phyloP scores from a whole-genome alignment of 2,329 filamentous ascomycete genomes.

The Trichoderma sp. region DNA sequence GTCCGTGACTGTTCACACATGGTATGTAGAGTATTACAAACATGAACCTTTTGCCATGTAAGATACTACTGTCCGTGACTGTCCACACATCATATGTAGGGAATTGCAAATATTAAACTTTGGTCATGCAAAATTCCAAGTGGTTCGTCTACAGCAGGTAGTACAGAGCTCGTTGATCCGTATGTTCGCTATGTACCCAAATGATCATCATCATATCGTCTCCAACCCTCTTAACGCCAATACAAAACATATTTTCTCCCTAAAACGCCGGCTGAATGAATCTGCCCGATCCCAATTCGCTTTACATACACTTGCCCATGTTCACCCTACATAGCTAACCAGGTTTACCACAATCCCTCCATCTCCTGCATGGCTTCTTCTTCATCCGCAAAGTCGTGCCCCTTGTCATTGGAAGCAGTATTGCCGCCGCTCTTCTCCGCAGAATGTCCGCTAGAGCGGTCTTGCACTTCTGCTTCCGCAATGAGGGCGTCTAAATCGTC shows the following conservation, averaged over 20 bases:
- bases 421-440: background rate
- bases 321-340: background rate
- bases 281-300: background rate
- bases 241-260: background rate
- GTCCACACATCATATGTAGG: too few relatives aligned
- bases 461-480: constrained; percentile 46
- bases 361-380: constrained; percentile 69
- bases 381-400: constrained; percentile 58
- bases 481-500: constrained; percentile 53
- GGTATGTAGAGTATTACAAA: too few relatives aligned
- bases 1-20: background rate
- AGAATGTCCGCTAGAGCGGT: constrained; percentile 18
- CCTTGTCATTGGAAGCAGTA: constrained; percentile 14
- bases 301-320: background rate
- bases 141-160: background rate
- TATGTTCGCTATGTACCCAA: background rate
- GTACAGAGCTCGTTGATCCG: background rate
- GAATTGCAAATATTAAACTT: background rate
- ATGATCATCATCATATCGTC: background rate
- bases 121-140: background rate
- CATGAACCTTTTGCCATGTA: background rate
- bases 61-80: background rate
- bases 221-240: background rate
- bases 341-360: constrained; percentile 53
- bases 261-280: background rate